These are phyloP conservation scores for Cryptococcus jaspeensis DNA, from an alignment of 1,284 basidiomycete species.

Conservation along the genomic window DNA sequence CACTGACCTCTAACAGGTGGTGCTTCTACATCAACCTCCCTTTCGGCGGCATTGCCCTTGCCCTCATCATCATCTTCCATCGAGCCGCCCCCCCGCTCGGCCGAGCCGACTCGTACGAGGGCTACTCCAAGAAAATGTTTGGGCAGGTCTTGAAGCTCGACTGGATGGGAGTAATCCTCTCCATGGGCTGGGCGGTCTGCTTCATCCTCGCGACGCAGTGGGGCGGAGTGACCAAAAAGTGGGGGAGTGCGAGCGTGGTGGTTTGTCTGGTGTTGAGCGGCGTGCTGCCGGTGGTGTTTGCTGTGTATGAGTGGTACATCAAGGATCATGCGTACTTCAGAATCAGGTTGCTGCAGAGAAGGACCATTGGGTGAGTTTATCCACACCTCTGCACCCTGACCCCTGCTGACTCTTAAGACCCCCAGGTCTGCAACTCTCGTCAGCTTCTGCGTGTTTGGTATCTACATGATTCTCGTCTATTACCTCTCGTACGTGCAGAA, in stretches of 20 bases:
- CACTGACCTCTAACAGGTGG: slow-evolving; percentile 8
- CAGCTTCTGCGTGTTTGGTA: slow-evolving; percentile 35
- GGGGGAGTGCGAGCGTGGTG: slow-evolving; percentile 50
- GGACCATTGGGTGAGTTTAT: slow-evolving; percentile 40
- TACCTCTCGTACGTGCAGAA: slow-evolving; percentile 31
- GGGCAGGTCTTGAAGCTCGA: slow-evolving; percentile 39
- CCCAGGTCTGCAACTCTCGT: slow-evolving; percentile 29
- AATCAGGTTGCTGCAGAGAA: slow-evolving; percentile 43
- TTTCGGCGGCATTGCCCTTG: slow-evolving; percentile 44
- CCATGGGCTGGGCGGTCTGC: slow-evolving; percentile 40
- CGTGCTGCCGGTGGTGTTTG: slow-evolving; percentile 43
- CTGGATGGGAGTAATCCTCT: slow-evolving; percentile 43
- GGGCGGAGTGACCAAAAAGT: slow-evolving; percentile 46
- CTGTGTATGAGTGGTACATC: slow-evolving; percentile 46
- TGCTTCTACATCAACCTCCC: slow-evolving; percentile 53
- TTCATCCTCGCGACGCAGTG: slow-evolving; percentile 46
- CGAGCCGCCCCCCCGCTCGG: slow-evolving; percentile 39
- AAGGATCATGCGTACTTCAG: slow-evolving; percentile 51
- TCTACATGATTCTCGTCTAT: slow-evolving; percentile 47
- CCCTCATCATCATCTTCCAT: slow-evolving; percentile 33
- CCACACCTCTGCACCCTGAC: background rate
- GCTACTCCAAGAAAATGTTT: slow-evolving; percentile 38
- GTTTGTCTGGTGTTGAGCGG: slow-evolving; percentile 40
- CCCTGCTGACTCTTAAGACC: background rate
- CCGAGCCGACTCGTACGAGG: slow-evolving; percentile 38